phyloP scores from a whole-genome alignment of 305 asterid species.

The Rubia tinctorum region DNA sequence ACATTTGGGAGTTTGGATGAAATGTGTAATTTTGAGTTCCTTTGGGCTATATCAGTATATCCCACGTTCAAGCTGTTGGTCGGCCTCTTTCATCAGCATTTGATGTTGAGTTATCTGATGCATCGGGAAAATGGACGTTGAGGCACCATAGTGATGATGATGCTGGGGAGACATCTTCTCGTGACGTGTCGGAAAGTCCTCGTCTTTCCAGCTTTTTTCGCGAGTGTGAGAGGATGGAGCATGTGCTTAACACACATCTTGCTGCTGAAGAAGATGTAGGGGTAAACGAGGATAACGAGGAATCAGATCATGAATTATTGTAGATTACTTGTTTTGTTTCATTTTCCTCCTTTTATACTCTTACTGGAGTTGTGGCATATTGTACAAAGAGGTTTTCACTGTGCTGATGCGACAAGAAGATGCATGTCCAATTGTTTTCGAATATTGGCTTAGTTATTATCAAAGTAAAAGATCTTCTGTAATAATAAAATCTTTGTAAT shows the following conservation, averaged over 20 bases:
- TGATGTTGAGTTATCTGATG: conserved; percentile 44
- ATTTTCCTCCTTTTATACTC: too few relatives aligned
- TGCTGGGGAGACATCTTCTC: conserved; percentile 18
- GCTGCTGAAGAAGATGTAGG: too few relatives aligned
- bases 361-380: too few relatives aligned
- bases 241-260: conserved; percentile 24
- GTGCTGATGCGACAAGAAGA: too few relatives aligned
- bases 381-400: too few relatives aligned
- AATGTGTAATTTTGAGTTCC: background rate
- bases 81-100: conserved; percentile 55
- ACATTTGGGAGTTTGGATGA: background rate
- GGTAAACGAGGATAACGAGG: too few relatives aligned
- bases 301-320: too few relatives aligned
- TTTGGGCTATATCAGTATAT: conserved; percentile 36
- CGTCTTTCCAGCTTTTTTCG: conserved; percentile 40
- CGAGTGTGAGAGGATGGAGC: conserved; percentile 60
- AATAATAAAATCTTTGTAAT: too few relatives aligned
- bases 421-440: too few relatives aligned
- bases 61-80: conserved; percentile 60
- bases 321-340: too few relatives aligned
- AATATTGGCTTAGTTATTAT: too few relatives aligned
- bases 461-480: too few relatives aligned
- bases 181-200: conserved; percentile 34
- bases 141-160: conserved; percentile 32
- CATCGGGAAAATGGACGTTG: conserved; percentile 46